Conservation (phyloP, 352 stramenopile genomes). For the Globisporangium iwayamae region DNA sequence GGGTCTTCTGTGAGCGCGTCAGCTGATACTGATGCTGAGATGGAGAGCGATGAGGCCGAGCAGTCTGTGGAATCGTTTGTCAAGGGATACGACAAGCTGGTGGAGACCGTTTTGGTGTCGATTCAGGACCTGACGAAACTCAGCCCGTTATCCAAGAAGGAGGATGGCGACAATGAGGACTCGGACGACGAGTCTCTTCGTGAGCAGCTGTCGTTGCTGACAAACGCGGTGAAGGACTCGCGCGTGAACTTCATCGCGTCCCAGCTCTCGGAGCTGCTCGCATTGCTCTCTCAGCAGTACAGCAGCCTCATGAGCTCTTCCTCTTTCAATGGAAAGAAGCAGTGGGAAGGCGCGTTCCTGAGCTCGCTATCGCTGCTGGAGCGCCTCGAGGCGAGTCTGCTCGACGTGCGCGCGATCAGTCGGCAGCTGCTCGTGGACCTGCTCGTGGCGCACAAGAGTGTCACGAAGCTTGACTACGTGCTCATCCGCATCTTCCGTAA, state of each 20-base stretch:
- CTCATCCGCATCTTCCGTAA: constrained; percentile 95
- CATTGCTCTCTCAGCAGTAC: constrained; percentile 54
- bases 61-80: constrained; percentile 35
- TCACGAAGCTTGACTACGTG: constrained; percentile 95
- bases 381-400: constrained; percentile 51
- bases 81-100: constrained; percentile 58
- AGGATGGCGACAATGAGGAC: constrained; percentile 23
- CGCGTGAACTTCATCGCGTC: constrained; percentile 69
- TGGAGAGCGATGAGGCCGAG: constrained; percentile 22
- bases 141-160: constrained; percentile 21
- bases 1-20: not conserved
- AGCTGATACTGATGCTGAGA: constrained; percentile 2
- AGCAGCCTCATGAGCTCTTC: constrained; percentile 24
- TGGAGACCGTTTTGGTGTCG: constrained; percentile 72
- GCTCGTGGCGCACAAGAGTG: constrained; percentile 85
- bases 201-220: constrained; percentile 48
- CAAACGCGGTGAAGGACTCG: constrained; percentile 55
- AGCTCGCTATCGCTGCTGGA: constrained; percentile 54
- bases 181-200: constrained; percentile 28
- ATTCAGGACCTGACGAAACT: constrained; percentile 80
- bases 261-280: constrained; percentile 45
- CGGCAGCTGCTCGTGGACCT: constrained; percentile 76
- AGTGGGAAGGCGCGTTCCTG: constrained; percentile 34
- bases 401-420: constrained; percentile 72
- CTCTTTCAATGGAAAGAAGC: not conserved